These are phyloP conservation scores for Gynochthodes officinalis DNA, from an alignment of 257 asterid genomes.

Conservation along the genomic window DNA sequence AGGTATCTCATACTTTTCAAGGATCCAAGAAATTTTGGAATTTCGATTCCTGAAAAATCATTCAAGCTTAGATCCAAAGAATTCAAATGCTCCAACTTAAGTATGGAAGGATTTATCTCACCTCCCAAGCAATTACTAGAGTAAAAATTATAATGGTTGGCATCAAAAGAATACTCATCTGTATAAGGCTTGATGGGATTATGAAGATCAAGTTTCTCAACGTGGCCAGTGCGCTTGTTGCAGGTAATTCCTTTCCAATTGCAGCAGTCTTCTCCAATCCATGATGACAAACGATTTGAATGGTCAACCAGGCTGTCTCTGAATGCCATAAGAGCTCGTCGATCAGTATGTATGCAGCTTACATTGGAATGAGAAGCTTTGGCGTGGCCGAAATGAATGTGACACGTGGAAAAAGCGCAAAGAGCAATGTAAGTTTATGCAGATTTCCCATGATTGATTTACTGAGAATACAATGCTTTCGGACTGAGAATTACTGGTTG, in stretches of 20 bases:
- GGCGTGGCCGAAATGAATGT: neutral
- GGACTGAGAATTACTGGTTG: no score
- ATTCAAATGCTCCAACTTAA: constrained; percentile 14
- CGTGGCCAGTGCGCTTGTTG: neutral
- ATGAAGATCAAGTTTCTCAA: constrained; percentile 17
- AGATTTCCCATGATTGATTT: neutral
- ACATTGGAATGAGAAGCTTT: neutral
- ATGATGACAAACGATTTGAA: constrained; percentile 16
- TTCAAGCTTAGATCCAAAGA: constrained; percentile 27
- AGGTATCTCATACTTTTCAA: constrained; percentile 14
- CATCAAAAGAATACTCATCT: neutral
- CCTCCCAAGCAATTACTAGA: constrained; percentile 29
- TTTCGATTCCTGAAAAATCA: constrained; percentile 8
- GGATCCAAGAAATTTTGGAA: constrained; percentile 21
- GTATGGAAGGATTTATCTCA: constrained; percentile 18
- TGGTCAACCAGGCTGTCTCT: constrained; percentile 5
- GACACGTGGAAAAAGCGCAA: neutral
- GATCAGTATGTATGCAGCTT: neutral
- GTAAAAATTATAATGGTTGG: neutral
- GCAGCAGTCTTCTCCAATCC: constrained; percentile 23
- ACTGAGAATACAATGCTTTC: neutral
- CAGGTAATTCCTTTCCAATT: constrained; percentile 19
- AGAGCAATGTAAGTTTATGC: no score
- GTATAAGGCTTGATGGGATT: neutral
- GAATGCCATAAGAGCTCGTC: neutral